These are phyloP conservation scores for Ceratocystis variospora DNA, from an alignment of 2,329 filamentous ascomycete species.

Conservation along the genomic window DNA sequence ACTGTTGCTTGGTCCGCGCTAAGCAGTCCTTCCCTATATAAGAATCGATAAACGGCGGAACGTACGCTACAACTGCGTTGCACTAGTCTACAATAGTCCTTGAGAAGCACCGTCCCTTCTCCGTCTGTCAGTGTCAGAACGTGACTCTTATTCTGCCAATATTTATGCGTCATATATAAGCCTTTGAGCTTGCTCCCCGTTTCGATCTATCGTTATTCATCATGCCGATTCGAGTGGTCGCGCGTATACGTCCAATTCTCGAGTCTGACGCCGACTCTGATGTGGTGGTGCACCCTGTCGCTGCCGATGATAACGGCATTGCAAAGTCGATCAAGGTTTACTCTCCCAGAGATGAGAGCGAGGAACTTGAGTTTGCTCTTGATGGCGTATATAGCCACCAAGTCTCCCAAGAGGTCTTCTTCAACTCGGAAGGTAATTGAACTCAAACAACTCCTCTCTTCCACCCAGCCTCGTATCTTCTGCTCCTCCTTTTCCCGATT, in stretches of 20 bases:
- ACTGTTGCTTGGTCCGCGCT: background rate
- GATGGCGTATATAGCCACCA: conserved; percentile 77
- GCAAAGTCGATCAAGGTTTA: conserved; percentile 71
- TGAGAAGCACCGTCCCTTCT: conserved; percentile 3
- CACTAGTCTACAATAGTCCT: background rate
- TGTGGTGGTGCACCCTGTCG: conserved; percentile 61
- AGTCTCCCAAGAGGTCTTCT: conserved; percentile 73
- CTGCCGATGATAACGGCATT: conserved; percentile 45
- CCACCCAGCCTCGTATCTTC: background rate
- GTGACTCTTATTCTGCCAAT: background rate
- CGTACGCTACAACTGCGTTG: background rate
- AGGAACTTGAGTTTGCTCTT: conserved; percentile 90
- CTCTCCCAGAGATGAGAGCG: conserved; percentile 80
- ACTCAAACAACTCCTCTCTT: background rate
- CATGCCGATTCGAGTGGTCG: conserved; percentile 72
- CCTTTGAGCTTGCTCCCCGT: conserved; percentile 8
- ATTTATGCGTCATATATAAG: conserved; percentile 10
- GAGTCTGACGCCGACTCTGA: conserved; percentile 77
- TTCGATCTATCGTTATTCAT: conserved; percentile 13
- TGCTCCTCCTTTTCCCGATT: background rate
- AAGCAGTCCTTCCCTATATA: background rate
- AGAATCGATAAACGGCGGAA: background rate
- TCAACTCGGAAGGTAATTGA: conserved; percentile 67
- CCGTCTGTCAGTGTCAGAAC: conserved; percentile 1
- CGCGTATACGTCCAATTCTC: conserved; percentile 76